Conservation (phyloP, 2,329 filamentous ascomycete genomes). For the Mariannaea sp. region DNA sequence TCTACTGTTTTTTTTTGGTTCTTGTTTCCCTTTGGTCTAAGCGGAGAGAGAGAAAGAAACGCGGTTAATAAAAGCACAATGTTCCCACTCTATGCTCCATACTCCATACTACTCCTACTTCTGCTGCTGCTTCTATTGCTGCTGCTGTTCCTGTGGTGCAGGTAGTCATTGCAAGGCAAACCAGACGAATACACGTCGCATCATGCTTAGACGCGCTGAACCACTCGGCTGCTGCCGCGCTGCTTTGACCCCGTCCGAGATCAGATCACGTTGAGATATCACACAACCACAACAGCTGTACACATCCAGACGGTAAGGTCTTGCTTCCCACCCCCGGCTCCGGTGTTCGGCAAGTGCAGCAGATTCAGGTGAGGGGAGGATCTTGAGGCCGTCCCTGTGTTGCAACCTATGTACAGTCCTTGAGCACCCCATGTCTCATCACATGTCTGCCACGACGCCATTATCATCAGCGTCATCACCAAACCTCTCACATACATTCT, state of each 20-base stretch:
- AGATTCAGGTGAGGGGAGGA: not conserved
- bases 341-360: too few species aligned
- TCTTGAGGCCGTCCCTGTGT: not conserved
- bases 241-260: not conserved
- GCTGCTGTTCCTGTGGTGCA: too few species aligned
- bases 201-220: not conserved
- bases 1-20: too few species aligned
- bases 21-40: too few species aligned
- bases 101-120: too few species aligned
- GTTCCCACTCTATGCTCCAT: too few species aligned
- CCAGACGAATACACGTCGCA: not conserved
- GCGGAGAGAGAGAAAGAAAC: too few species aligned
- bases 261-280: not conserved
- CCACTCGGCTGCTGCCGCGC: not conserved
- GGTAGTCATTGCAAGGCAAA: not conserved
- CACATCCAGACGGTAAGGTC: too few species aligned
- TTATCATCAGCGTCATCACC: too few species aligned
- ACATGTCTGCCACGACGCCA: conserved; percentile 5
- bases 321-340: too few species aligned
- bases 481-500: conserved; percentile 16
- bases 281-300: not conserved
- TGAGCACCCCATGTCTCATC: conserved; percentile 4
- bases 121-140: too few species aligned
- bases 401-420: not conserved
- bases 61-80: not conserved